These are phyloP conservation scores for Botryotinia calthae DNA, from an alignment of 2,329 filamentous ascomycete species.

Conservation along the genomic window DNA sequence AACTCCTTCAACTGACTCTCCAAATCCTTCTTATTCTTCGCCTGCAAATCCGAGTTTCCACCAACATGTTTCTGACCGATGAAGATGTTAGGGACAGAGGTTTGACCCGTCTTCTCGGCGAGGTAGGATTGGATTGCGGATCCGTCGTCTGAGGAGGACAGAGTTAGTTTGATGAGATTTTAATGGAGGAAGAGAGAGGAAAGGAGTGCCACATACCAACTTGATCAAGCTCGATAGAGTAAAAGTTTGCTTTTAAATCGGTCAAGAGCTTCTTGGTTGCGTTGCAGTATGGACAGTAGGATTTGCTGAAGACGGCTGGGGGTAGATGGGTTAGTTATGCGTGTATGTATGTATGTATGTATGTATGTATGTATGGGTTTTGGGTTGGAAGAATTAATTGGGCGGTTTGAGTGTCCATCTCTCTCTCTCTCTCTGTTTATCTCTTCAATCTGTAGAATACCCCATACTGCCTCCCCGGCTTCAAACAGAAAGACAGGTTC, in stretches of 20 bases:
- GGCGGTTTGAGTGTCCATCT: too few species aligned
- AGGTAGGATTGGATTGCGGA: constrained; percentile 80
- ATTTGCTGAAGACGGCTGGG: constrained; percentile 91
- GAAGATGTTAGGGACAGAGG: constrained; percentile 93
- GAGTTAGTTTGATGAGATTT: background rate
- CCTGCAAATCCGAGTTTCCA: constrained; percentile 87
- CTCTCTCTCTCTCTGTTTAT: too few species aligned
- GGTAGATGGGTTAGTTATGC: background rate
- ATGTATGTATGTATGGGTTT: too few species aligned
- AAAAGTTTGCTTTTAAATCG: constrained; percentile 68
- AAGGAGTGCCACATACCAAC: constrained; percentile 56
- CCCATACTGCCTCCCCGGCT: too few species aligned
- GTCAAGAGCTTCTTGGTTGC: constrained; percentile 73
- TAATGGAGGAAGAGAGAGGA: background rate
- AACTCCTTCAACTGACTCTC: constrained; percentile 61
- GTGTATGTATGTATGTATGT: too few species aligned
- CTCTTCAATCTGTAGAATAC: too few species aligned
- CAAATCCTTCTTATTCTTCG: constrained; percentile 60
- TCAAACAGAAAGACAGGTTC: too few species aligned
- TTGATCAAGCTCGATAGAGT: constrained; percentile 79
- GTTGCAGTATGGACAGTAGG: constrained; percentile 90
- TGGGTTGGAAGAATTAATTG: too few species aligned
- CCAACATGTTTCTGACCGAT: constrained; percentile 90
- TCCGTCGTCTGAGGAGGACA: constrained; percentile 68
- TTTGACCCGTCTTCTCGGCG: constrained; percentile 74